phyloP scores from a whole-genome alignment of 495 filamentous ascomycete species.

The Cladorrhinum samala region DNA sequence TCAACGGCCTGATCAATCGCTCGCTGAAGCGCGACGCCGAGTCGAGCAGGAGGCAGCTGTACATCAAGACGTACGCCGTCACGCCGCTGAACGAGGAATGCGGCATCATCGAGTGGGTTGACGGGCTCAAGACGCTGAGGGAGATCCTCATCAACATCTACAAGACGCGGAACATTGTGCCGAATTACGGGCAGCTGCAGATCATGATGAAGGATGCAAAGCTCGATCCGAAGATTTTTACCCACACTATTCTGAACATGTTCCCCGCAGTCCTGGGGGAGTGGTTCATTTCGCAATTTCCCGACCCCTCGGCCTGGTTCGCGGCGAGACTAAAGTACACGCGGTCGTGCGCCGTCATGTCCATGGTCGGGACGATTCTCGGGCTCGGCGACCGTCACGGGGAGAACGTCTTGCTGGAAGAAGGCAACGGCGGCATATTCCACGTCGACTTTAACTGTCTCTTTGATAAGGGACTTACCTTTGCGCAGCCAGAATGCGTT shows the following conservation, averaged over 20 bases:
- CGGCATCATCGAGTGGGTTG: conserved; percentile 98
- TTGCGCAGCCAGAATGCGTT: conserved; percentile 88
- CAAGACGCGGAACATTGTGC: conserved; percentile 57
- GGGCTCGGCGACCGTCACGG: conserved; percentile 96
- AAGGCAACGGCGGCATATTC: conserved; percentile 86
- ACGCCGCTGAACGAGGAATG: conserved; percentile 97
- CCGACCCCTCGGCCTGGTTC: conserved; percentile 89
- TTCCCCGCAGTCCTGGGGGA: conserved; percentile 81
- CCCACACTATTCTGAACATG: conserved; percentile 54
- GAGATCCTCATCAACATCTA: conserved; percentile 82
- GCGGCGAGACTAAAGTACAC: conserved; percentile 84
- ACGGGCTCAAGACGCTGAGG: conserved; percentile 85
- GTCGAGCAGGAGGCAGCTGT: conserved; percentile 68
- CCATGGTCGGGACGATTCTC: conserved; percentile 90
- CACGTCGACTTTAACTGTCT: conserved; percentile 99
- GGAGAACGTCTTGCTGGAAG: conserved; percentile 94
- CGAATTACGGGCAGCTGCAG: conserved; percentile 44
- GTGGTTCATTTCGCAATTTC: conserved; percentile 94
- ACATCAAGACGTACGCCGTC: conserved; percentile 95
- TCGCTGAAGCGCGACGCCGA: conserved; percentile 86
- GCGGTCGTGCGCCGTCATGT: conserved; percentile 92
- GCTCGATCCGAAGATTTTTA: conserved; percentile 58
- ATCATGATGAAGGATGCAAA: conserved; percentile 46
- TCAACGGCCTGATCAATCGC: conserved; percentile 95
- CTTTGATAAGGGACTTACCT: conserved; percentile 96